Evolutionary conservation across 164 flowering plant species (phyloP).

Genomic region (Litsea cubeba): DNA sequence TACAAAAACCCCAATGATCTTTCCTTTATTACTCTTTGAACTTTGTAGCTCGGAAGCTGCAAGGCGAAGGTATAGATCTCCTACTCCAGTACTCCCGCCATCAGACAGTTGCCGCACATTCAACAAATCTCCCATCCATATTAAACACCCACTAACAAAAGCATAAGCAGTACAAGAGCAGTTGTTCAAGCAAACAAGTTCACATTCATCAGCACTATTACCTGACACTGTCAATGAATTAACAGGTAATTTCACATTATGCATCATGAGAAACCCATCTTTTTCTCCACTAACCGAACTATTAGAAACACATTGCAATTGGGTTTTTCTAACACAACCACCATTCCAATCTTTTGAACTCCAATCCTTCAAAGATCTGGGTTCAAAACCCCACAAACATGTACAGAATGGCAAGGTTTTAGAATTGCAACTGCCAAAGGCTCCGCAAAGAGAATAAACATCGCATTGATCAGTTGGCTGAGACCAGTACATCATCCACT

Average conservation of each 20-base stretch:
- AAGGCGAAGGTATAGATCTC: background rate
- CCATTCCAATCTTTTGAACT: slow-evolving; percentile 11
- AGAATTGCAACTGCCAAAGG: slow-evolving; percentile 19
- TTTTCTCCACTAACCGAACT: background rate
- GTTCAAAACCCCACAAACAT: slow-evolving; percentile 17
- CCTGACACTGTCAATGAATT: background rate
- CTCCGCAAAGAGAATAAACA: slow-evolving; percentile 21
- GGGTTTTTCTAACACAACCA: slow-evolving; percentile 19
- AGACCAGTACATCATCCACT: slow-evolving; percentile 20
- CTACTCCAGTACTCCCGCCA: background rate
- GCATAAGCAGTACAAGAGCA: slow-evolving; percentile 21
- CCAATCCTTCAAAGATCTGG: slow-evolving; percentile 9
- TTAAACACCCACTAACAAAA: slow-evolving; percentile 8
- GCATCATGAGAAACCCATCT: background rate
- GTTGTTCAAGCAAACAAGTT: slow-evolving; percentile 13
- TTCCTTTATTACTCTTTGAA: slow-evolving; percentile 5
- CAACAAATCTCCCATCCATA: slow-evolving; percentile 15
- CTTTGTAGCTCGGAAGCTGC: background rate
- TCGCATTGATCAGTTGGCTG: slow-evolving; percentile 12
- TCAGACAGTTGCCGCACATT: slow-evolving; percentile 5
- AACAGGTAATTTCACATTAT: background rate
- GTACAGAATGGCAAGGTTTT: slow-evolving; percentile 3
- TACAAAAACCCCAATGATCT: slow-evolving; percentile 11
- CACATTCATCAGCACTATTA: slow-evolving; percentile 1
- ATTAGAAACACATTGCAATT: slow-evolving; percentile 14